Base-by-base conservation (phyloP, 495 filamentous ascomycete genomes). In the Glarea lozoyensis region DNA sequence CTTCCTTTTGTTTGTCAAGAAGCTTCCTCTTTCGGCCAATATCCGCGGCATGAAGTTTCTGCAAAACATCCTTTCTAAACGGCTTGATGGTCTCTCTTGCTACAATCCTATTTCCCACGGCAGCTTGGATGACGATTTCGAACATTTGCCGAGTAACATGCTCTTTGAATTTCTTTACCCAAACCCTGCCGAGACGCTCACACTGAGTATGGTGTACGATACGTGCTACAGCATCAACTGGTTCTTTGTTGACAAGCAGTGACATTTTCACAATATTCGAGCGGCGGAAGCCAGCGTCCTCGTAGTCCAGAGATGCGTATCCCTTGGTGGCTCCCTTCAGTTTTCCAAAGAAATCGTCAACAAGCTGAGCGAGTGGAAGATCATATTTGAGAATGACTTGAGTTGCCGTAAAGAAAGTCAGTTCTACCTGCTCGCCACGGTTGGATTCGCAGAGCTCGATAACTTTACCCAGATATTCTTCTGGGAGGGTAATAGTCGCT, bases 291-390 rank as follows among this genome's bases (percentile, higher is more conserved):
- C 79, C 92, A 0, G 89, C 85, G 51, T 98, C 92, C 61, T 98
- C 92, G 61, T 96, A 96, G 60, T 96, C 88, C 11, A 96, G 73
- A 43, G 80, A 86, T 4, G 88, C 88, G 33, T 77, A 77, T 2
- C 73, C 73, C 50, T 73, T 75, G 12, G 88, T 94, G 2, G 80
- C 75, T 18, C 88, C 84, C 61, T 98, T 98, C 40, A 98, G 67
- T 62, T 93, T 94, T 18, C 93, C 93, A 59, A 98, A 98, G 65
- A 98, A 86, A 61, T 98, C 90, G 52, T 96, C 89, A 1, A 97
- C 92, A 6, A 98, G 67, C 35, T 92, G 84, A 2, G 86, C 75
- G 12, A 95, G 69, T 0, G 92, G 92, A 6, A 98, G 63, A 25
- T 85, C 79, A 61, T 97, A 98, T 54, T 90, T 92, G 33, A 98